phyloP scores from a whole-genome alignment of 306 rosid species.

The Cicer judaicum region DNA sequence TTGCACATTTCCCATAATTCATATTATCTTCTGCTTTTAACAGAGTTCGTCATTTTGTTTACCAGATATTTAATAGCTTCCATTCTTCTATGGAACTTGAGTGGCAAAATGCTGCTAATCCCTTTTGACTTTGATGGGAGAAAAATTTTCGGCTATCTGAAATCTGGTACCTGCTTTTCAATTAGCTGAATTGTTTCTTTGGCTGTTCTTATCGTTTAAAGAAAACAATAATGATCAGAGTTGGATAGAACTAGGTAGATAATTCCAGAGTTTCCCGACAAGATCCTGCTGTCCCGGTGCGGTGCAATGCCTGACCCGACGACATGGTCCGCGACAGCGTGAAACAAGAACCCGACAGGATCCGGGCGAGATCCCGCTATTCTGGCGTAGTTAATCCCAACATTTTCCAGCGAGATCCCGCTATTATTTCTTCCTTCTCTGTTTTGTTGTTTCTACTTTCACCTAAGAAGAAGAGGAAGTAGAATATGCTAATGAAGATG shows the following conservation, averaged over 20 bases:
- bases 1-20: constrained; percentile 47
- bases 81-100: constrained; percentile 84
- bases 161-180: constrained; percentile 68
- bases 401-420: too few species aligned
- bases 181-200: constrained; percentile 33
- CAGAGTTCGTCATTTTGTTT: constrained; percentile 40
- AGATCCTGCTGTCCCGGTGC: too few species aligned
- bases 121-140: constrained; percentile 69
- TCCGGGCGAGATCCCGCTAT: too few species aligned
- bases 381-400: too few species aligned
- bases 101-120: constrained; percentile 59
- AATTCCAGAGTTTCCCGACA: too few species aligned
- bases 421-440: too few species aligned
- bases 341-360: too few species aligned
- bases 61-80: constrained; percentile 82
- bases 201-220: constrained; percentile 27
- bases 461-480: too few species aligned
- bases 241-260: not conserved
- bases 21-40: constrained; percentile 41
- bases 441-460: not conserved
- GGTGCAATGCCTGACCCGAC: too few species aligned
- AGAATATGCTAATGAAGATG: too few species aligned
- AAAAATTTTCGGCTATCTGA: constrained; percentile 72
- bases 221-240: constrained; percentile 1
- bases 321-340: too few species aligned